Evolutionary conservation across 257 asterid species (phyloP).

Genomic region (Nicotiana tabacum): DNA sequence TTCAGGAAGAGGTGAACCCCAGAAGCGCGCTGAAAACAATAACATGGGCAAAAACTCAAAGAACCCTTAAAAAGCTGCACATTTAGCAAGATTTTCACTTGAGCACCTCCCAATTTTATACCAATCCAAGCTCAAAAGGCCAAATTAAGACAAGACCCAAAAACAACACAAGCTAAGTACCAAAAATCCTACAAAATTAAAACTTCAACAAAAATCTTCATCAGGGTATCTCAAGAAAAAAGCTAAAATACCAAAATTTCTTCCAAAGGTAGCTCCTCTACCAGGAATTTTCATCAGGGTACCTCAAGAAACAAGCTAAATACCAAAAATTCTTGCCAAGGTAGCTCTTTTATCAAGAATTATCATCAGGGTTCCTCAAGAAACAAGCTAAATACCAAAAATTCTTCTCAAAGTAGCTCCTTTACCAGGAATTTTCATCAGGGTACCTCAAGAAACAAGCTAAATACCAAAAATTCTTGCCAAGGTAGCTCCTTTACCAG

Average conservation of each 20-base stretch:
- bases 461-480: background rate
- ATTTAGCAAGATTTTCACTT: slow-evolving; percentile 9
- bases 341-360: background rate
- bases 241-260: background rate
- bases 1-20: background rate
- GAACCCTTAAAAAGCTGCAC: slow-evolving; percentile 1
- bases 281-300: background rate
- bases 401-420: background rate
- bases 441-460: background rate
- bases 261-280: background rate
- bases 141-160: background rate
- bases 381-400: background rate
- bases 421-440: background rate
- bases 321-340: background rate
- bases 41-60: background rate
- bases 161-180: background rate
- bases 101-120: background rate
- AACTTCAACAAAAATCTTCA: background rate
- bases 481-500: background rate
- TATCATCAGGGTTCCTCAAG: background rate
- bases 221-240: background rate
- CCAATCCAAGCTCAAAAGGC: background rate
- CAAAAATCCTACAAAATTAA: background rate
- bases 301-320: background rate
- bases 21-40: background rate